Conservation (phyloP, 306 rosid species). For the Datisca glomerata region DNA sequence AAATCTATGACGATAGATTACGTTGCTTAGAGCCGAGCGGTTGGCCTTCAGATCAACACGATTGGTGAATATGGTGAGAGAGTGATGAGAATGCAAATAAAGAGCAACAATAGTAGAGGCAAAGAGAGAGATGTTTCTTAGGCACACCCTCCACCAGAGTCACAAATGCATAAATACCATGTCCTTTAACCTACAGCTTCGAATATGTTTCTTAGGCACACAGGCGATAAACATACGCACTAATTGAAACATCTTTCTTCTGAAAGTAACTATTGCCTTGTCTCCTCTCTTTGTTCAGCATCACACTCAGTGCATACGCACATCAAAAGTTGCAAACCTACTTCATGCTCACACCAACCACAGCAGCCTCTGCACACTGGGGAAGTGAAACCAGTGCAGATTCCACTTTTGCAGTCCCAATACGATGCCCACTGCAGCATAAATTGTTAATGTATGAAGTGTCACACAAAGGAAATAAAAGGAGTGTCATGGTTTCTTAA, state of each 20-base stretch:
- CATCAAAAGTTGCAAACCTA: conserved; percentile 20
- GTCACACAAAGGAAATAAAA: no score
- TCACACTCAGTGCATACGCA: conserved; percentile 2
- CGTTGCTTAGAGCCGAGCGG: no score
- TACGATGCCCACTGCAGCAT: conserved; percentile 92
- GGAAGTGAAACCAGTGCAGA: conserved; percentile 93
- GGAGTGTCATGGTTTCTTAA: not conserved
- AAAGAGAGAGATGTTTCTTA: no score
- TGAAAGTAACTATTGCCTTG: not conserved
- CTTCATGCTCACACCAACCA: conserved; percentile 96
- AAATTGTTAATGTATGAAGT: not conserved
- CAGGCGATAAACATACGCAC: conserved; percentile 8
- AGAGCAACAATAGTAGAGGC: no score
- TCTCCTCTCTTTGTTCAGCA: not conserved
- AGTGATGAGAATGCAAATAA: no score
- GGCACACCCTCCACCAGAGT: conserved; percentile 80
- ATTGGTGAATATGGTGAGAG: no score
- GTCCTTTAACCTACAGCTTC: conserved; percentile 78
- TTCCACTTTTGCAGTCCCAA: conserved; percentile 99
- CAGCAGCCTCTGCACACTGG: conserved; percentile 95
- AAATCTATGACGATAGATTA: no score
- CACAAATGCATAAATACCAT: conserved; percentile 89
- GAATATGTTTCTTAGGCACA: conserved; percentile 14
- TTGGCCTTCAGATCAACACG: no score
- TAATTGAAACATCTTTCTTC: conserved; percentile 6